A percentile compares a stretch with the other conserved stretches of the same genome.
phyloP scores from a whole-genome alignment of 106 monocot species.

The Dioscorea dumetorum region DNA sequence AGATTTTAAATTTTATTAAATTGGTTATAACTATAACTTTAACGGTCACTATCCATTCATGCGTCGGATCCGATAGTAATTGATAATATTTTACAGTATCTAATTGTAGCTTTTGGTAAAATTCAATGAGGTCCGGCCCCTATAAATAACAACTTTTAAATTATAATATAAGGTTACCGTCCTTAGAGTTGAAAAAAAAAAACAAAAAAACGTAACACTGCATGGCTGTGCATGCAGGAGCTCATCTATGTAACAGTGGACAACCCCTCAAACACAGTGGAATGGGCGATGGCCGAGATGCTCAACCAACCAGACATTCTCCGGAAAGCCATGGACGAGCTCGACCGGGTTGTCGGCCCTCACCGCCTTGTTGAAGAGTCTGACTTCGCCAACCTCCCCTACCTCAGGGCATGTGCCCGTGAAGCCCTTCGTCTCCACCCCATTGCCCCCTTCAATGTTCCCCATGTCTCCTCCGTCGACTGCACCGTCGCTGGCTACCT shows the following conservation, averaged over 20 bases:
- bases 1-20: too few relatives aligned
- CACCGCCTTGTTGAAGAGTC: constrained; percentile 30
- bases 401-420: constrained; percentile 24
- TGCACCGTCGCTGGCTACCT: constrained; percentile 29
- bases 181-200: too few relatives aligned
- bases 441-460: constrained; percentile 27
- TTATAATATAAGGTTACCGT: too few relatives aligned
- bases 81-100: too few relatives aligned
- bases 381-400: constrained; percentile 24
- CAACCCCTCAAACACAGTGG: constrained; percentile 35
- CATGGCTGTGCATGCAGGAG: constrained; percentile 15
- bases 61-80: too few relatives aligned
- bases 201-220: background rate
- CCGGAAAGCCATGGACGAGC: constrained; percentile 21
- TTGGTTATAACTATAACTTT: too few relatives aligned
- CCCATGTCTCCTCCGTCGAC: constrained; percentile 25
- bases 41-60: too few relatives aligned
- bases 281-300: constrained; percentile 49
- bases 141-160: too few relatives aligned
- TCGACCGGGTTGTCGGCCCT: constrained; percentile 36
- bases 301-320: constrained; percentile 25
- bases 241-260: constrained; percentile 26
- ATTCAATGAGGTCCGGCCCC: too few relatives aligned
- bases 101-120: too few relatives aligned
- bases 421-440: constrained; percentile 45